Percentiles rank a stretch among this genome's conserved stretches.
These are phyloP conservation scores for Hippophae tibetana DNA, from an alignment of 306 rosid genomes.

Conservation along the genomic window DNA sequence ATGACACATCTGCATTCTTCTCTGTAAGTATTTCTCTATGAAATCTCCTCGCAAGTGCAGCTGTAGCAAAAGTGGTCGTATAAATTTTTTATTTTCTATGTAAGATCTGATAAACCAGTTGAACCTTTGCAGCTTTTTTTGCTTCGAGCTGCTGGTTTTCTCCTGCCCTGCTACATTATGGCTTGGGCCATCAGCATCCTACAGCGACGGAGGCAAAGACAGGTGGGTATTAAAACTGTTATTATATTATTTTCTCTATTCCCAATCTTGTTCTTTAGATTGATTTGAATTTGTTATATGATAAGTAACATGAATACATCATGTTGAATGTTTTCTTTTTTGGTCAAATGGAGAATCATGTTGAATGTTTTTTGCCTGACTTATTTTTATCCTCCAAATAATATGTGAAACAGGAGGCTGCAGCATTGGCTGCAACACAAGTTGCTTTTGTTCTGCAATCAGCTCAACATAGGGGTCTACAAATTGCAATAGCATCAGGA, in stretches of 20 bases:
- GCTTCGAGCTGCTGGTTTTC: conserved; percentile 54
- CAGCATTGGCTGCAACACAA: conserved; percentile 31
- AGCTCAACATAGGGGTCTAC: conserved; percentile 29
- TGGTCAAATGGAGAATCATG: not conserved
- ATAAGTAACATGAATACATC: not conserved
- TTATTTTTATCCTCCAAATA: not conserved
- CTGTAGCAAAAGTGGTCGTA: not conserved
- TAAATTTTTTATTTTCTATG: not conserved
- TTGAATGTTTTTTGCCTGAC: conserved; percentile 1
- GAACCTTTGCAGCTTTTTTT: conserved; percentile 39
- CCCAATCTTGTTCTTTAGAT: not conserved
- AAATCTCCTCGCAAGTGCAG: conserved; percentile 7
- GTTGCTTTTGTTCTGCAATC: conserved; percentile 43
- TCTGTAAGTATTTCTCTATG: conserved; percentile 21
- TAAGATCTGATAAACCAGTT: conserved; percentile 13
- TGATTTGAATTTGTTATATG: conserved; percentile 4
- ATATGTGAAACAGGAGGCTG: conserved; percentile 29
- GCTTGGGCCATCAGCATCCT: conserved; percentile 52
- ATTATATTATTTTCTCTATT: not conserved
- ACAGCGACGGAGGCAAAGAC: conserved; percentile 55
- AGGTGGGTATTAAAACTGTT: conserved; percentile 27
- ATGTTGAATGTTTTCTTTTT: too few species aligned
- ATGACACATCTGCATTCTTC: conserved; percentile 36
- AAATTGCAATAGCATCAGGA: conserved; percentile 31
- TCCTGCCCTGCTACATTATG: conserved; percentile 48